Percentiles rank a stretch among this genome's conserved stretches.
These are phyloP conservation scores for Sphaerulina populicola DNA, from an alignment of 2,329 filamentous ascomycete genomes.

Conservation along the genomic window DNA sequence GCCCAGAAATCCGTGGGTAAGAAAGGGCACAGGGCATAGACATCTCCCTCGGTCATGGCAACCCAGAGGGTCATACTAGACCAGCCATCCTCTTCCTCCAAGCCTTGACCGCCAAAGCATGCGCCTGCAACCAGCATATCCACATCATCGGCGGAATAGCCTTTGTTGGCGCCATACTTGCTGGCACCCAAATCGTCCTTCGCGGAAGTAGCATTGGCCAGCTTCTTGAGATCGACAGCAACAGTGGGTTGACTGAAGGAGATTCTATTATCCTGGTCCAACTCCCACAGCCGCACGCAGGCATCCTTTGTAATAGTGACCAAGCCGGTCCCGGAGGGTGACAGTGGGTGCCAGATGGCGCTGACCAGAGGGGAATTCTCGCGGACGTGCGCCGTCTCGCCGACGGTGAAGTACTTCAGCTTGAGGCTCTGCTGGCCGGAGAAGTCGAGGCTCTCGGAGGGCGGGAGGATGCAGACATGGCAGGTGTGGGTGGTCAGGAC, in stretches of 20 bases:
- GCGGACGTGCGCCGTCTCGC: constrained; percentile 82
- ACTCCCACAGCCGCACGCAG: constrained; percentile 81
- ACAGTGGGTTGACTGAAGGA: constrained; percentile 78
- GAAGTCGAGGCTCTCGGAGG: constrained; percentile 64
- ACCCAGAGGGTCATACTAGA: constrained; percentile 94
- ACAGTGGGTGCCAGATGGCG: constrained; percentile 85
- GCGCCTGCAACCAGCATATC: constrained; percentile 93
- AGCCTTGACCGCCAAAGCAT: constrained; percentile 68
- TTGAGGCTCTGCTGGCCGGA: constrained; percentile 62
- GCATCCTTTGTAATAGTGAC: constrained; percentile 86
- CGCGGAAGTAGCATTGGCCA: constrained; percentile 72
- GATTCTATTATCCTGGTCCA: constrained; percentile 74
- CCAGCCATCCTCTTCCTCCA: constrained; percentile 60
- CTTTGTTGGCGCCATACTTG: constrained; percentile 62
- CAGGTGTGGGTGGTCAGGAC: constrained; percentile 81
- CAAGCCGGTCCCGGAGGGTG: constrained; percentile 69
- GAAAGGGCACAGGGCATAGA: constrained; percentile 87
- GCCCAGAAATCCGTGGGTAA: constrained; percentile 77
- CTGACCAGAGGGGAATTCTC: constrained; percentile 73
- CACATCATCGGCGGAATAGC: constrained; percentile 78
- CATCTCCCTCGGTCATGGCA: constrained; percentile 86
- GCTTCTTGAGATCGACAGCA: constrained; percentile 78
- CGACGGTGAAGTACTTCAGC: constrained; percentile 81
- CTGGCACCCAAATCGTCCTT: constrained; percentile 79
- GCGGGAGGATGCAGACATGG: constrained; percentile 77